These are phyloP conservation scores for Syncephalastrum sp. DNA, from an alignment of 371 early-diverging fungal species.

Conservation along the genomic window DNA sequence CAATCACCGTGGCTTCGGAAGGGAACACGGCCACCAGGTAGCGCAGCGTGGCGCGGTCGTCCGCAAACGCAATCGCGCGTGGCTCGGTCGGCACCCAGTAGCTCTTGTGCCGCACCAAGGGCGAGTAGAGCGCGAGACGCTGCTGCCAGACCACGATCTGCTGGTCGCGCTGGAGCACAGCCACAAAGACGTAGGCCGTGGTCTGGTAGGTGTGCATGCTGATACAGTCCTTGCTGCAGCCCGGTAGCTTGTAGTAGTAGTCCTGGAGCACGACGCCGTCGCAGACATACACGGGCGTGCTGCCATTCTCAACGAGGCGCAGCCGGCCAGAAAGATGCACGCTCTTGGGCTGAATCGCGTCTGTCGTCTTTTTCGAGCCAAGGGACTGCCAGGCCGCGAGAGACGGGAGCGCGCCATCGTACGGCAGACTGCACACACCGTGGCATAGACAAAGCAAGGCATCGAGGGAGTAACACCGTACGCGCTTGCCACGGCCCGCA, in stretches of 20 bases:
- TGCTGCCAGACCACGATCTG: slow-evolving; percentile 41
- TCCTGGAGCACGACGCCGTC: slow-evolving; percentile 27
- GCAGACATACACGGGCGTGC: slow-evolving; percentile 13
- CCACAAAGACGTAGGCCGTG: slow-evolving; percentile 32
- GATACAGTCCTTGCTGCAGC: slow-evolving; percentile 30
- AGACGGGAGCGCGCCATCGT: slow-evolving; percentile 23
- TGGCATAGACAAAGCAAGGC: slow-evolving; percentile 31
- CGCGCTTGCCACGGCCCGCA: slow-evolving; percentile 35
- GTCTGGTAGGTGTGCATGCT: slow-evolving; percentile 36
- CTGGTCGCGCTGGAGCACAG: slow-evolving; percentile 32
- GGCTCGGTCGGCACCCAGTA: slow-evolving; percentile 49
- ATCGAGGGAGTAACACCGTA: slow-evolving; percentile 45
- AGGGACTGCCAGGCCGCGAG: slow-evolving; percentile 1
- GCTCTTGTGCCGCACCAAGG: slow-evolving; percentile 31
- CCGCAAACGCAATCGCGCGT: slow-evolving; percentile 39
- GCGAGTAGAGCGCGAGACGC: slow-evolving; percentile 15
- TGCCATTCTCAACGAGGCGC: too few relatives aligned
- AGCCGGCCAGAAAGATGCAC: too few relatives aligned
- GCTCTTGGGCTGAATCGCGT: background rate
- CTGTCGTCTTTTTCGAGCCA: background rate
- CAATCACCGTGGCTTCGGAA: slow-evolving; percentile 40
- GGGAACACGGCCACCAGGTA: slow-evolving; percentile 37
- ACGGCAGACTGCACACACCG: slow-evolving; percentile 19
- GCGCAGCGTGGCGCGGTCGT: slow-evolving; percentile 38
- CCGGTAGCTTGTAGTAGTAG: slow-evolving; percentile 40